phyloP scores from a whole-genome alignment of 306 rosid species.

The Urtica urens region DNA sequence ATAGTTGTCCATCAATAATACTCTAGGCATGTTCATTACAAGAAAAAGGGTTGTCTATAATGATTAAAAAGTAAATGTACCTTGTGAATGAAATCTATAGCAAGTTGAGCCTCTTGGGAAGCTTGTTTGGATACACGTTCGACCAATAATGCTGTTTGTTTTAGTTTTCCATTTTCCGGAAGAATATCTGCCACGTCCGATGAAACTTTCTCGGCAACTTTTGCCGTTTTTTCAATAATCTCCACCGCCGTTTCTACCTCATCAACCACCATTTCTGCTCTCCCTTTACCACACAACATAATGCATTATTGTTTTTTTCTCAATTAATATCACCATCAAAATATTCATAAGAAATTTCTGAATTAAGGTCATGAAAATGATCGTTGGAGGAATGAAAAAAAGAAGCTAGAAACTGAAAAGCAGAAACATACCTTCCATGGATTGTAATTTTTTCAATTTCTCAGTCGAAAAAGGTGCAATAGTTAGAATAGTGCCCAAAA shows the following conservation, averaged over 20 bases:
- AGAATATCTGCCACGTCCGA: slow-evolving; percentile 35
- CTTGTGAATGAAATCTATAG: slow-evolving; percentile 44
- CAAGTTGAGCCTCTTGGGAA: slow-evolving; percentile 41
- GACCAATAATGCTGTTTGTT: slow-evolving; percentile 28
- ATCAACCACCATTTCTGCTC: slow-evolving; percentile 36
- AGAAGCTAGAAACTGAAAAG: too few relatives aligned
- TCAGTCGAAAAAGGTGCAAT: slow-evolving; percentile 7
- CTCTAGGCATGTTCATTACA: not conserved
- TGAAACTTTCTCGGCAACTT: slow-evolving; percentile 30
- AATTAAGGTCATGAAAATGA: not conserved
- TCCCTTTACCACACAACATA: slow-evolving; percentile 20
- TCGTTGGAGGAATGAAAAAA: too few relatives aligned
- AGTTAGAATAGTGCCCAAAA: slow-evolving; percentile 17
- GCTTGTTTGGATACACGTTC: slow-evolving; percentile 36
- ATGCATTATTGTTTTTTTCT: too few relatives aligned
- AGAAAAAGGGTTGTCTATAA: too few relatives aligned
- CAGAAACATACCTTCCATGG: slow-evolving; percentile 20
- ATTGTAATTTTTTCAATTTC: slow-evolving; percentile 10
- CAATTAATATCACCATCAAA: not conserved
- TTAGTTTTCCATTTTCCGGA: slow-evolving; percentile 31
- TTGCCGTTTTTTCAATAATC: slow-evolving; percentile 42
- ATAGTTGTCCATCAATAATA: too few relatives aligned
- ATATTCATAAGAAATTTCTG: not conserved
- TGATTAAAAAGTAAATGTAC: slow-evolving; percentile 15
- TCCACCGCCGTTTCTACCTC: slow-evolving; percentile 37